Base-by-base conservation (phyloP, 2,329 filamentous ascomycete genomes). In the Zalaria obscura region DNA sequence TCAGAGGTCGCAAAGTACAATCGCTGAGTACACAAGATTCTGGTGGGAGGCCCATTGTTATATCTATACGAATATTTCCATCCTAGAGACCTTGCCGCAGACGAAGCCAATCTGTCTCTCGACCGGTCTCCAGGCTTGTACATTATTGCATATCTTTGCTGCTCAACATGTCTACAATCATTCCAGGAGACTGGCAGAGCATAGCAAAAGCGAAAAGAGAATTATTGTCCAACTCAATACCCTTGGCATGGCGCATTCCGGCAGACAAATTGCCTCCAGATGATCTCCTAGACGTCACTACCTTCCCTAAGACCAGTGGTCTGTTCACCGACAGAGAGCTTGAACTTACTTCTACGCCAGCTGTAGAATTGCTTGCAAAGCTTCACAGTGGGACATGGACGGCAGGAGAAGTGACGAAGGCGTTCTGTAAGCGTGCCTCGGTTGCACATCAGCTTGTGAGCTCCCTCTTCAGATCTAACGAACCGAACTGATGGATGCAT, bases 191-290 rank as follows among this genome's bases (percentile, higher is more conserved):
- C 25, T 43, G 43, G 40, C 40, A 45, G 31, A 35, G 34, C 31
- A 45, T 45, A 5, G 40, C 43, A 29, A 40, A 42, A 10, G 35
- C 33, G 9, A 43, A 43, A 28, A 27, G 28, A 27, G 39, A 34
- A 18, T 26, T 33, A 11, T 36, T 41, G 10, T 25, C 39, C 42
- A 59, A 60, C 35, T 70, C 70, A 1, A 75, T 81, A 40, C 76
- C 77, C 1, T 42, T 61, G 1, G 69, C 78, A 52, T 80, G 74
- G 69, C 63, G 65, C 40, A 66, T 80, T 4, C 73, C 75, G 0
- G 54, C 56, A 4, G 52, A 68, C 38, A 56, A 76, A 35, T 51
- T 78, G 1, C 76, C 77, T 2, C 63, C 70, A 1, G 64, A 66
- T 0, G 62, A 65, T 29, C 68, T 75, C 50, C 60, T 69, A 36